Evolutionary conservation across 495 filamentous ascomycete genomes (phyloP), one percentile per base, ranked within the genome.

Genomic region (Massariosphaeria phaeospora): DNA sequence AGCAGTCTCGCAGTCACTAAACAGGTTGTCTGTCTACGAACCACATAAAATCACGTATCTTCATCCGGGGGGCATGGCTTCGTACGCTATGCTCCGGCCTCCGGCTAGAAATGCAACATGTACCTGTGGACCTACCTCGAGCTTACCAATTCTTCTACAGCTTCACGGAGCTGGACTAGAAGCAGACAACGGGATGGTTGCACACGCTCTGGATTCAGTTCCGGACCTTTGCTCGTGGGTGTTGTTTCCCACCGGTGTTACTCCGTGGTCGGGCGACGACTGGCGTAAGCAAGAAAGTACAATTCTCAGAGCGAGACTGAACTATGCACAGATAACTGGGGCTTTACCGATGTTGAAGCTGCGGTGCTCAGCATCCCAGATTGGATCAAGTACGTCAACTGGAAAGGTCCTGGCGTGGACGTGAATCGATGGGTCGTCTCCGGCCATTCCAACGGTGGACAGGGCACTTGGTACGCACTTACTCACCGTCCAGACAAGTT

Each of bases 241-340:
- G 24, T 49, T 83, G n/a, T 73, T 82, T 54, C 80, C 80, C 17
- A 77, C 72, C 8, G 81, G 80, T 30, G 76, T 77, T 17, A 83
- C 79, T 20, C 67, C 79, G 13, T 84, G 81, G 80, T 79, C 76
- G 59, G 75, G 76, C 31, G 80, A 83, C 65, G 81, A 84, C 62
- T 83, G 80, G 80, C 80, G 77, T 77, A 69, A 68, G 75, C 57
- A 38, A 27, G 8, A 13, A 24, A 7, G 21, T 11, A 25, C 10
- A 3, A 23, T 15, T 4, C 17, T 21, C 13, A 42, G 35, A 10
- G 12, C 25, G 31, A 29, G 31, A 20, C 61, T 70, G 20, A 66
- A 40, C 27, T 48, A 21, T 18, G 43, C 21, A 17, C 48, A 80
- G 77, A 79, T 56, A 68, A 59, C 4, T 84, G 80, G 79, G 80